Conservation (phyloP, 257 asterid species). For the Solanum infundibuliforme region DNA sequence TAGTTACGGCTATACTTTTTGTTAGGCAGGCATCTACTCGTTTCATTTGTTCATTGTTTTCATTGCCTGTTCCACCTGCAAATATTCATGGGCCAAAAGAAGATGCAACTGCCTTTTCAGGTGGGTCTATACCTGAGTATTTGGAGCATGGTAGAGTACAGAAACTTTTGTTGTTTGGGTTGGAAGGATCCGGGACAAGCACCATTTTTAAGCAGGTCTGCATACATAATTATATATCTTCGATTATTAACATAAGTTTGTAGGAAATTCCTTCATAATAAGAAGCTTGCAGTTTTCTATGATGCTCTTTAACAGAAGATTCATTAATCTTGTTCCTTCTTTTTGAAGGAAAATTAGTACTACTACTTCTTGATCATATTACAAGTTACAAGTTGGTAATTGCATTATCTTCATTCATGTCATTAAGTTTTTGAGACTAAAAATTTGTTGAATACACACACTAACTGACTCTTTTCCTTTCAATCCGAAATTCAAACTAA, state of each 20-base stretch:
- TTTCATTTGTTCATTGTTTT: constrained; percentile 48
- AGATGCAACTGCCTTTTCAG: constrained; percentile 18
- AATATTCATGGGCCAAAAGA: constrained; percentile 21
- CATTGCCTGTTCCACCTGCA: constrained; percentile 57
- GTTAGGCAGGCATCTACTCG: constrained; percentile 70
- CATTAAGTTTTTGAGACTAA: neutral
- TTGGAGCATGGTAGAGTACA: constrained; percentile 33
- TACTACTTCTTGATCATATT: neutral
- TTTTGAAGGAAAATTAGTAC: neutral
- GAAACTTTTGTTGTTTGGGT: constrained; percentile 59
- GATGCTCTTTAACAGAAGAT: neutral
- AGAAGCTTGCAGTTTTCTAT: neutral
- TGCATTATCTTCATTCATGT: neutral
- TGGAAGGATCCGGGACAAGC: constrained; percentile 59
- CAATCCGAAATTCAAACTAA: neutral
- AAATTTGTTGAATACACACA: neutral
- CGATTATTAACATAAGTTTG: neutral
- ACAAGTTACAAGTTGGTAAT: neutral
- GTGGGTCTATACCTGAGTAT: constrained; percentile 24
- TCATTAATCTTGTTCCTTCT: neutral
- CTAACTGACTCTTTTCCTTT: neutral
- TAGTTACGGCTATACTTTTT: constrained; percentile 30
- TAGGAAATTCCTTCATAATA: neutral
- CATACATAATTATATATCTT: neutral
- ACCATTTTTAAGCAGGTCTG: constrained; percentile 71